Percentiles rank a stretch among this genome's conserved stretches.
phyloP scores from a whole-genome alignment of 176 grass and related monocot species.

The Lolium multiflorum region DNA sequence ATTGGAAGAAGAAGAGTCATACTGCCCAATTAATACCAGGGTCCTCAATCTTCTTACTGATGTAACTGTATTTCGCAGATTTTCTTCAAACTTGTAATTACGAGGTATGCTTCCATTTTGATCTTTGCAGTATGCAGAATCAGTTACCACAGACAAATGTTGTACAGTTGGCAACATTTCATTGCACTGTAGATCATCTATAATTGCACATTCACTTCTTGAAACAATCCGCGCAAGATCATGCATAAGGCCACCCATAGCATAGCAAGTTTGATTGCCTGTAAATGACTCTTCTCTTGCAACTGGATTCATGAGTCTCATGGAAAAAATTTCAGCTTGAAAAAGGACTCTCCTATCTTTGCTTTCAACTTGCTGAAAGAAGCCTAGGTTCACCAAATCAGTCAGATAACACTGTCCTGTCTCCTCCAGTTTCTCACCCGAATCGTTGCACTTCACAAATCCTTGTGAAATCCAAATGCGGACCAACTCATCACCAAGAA shows the following conservation, averaged over 20 bases:
- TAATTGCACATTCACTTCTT: conserved; percentile 9
- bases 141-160: conserved; percentile 50
- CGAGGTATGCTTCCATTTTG: neutral
- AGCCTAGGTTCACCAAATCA: conserved; percentile 38
- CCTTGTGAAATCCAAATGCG: conserved; percentile 61
- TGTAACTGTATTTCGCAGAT: neutral
- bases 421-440: conserved; percentile 40
- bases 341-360: neutral
- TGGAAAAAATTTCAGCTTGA: too few relatives aligned
- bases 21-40: conserved; percentile 47
- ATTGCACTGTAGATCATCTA: conserved; percentile 15
- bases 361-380: conserved; percentile 22
- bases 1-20: neutral
- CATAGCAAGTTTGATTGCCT: neutral
- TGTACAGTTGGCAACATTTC: conserved; percentile 18
- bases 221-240: conserved; percentile 49
- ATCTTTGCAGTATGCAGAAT: conserved; percentile 21
- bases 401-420: conserved; percentile 38
- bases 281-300: neutral
- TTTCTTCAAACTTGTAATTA: conserved; percentile 23
- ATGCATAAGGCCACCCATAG: conserved; percentile 58
- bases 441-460: conserved; percentile 29
- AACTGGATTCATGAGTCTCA: too few relatives aligned
- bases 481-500: conserved; percentile 4
- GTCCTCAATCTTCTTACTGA: conserved; percentile 47